phyloP scores from a whole-genome alignment of 2,329 filamentous ascomycete genomes.

The Pseudocercospora cruenta region DNA sequence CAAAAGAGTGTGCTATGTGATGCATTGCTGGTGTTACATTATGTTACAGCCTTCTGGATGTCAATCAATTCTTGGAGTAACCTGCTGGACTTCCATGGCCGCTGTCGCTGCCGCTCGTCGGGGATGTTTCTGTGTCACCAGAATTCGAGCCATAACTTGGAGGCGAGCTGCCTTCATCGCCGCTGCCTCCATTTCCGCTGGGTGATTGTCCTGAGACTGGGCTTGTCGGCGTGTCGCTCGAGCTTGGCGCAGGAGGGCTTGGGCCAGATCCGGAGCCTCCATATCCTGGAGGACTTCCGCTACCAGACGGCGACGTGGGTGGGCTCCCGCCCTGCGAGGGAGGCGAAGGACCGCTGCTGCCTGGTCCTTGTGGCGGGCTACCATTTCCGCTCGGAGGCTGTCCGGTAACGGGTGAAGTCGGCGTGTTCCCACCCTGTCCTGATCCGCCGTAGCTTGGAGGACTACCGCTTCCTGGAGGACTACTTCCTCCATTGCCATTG shows the following conservation, averaged over 20 bases:
- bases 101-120: not conserved
- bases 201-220: not conserved
- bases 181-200: not conserved
- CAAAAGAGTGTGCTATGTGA: conserved; percentile 6
- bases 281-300: not conserved
- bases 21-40: not conserved
- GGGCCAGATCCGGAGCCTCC: not conserved
- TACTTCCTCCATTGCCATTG: not conserved
- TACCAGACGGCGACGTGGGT: not conserved
- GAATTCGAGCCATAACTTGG: not conserved
- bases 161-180: not conserved
- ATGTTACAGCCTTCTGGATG: not conserved
- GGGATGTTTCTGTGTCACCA: not conserved
- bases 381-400: not conserved
- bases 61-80: not conserved
- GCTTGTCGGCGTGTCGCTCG: not conserved
- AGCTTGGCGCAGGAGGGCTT: not conserved
- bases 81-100: not conserved
- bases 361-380: not conserved
- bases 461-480: not conserved
- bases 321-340: not conserved
- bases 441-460: not conserved
- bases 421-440: not conserved
- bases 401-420: too few relatives aligned
- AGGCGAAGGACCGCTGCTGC: not conserved